These are phyloP conservation scores for Geranium rotundifolium DNA, from an alignment of 345 rosid species.

Conservation along the genomic window DNA sequence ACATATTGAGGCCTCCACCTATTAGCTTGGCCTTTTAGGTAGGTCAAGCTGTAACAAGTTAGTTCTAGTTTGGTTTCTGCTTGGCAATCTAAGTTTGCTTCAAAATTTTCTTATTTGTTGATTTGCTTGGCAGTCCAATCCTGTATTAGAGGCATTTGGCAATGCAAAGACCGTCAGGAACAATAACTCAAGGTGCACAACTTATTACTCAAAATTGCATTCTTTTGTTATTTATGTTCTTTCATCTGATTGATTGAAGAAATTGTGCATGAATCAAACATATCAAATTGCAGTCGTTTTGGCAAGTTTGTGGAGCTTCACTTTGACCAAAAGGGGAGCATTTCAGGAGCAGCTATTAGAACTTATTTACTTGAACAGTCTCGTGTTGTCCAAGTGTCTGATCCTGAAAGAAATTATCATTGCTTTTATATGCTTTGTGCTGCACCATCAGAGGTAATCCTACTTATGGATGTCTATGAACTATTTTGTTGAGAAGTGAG, in stretches of 20 bases:
- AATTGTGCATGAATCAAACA: conserved; percentile 11
- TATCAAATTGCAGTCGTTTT: conserved; percentile 60
- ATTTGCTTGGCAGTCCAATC: conserved; percentile 66
- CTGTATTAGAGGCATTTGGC: conserved; percentile 98
- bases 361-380: conserved; percentile 94
- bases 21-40: no score
- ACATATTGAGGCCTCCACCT: no score
- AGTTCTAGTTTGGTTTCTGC: not conserved
- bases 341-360: conserved; percentile 96
- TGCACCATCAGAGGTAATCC: conserved; percentile 66
- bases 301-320: conserved; percentile 99
- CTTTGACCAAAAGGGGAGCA: conserved; percentile 67
- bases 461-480: not conserved
- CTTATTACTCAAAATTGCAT: not conserved
- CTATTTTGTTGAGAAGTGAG: not conserved
- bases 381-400: conserved; percentile 96
- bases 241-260: conserved; percentile 7
- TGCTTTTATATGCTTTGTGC: conserved; percentile 99
- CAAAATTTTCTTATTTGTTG: not conserved
- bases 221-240: conserved; percentile 4
- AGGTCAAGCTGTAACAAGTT: no score
- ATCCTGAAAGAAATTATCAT: conserved; percentile 97
- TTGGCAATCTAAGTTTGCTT: not conserved
- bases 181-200: conserved; percentile 79
- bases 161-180: conserved; percentile 96